Percentiles rank a stretch among this genome's conserved stretches.
These are phyloP conservation scores for Thelephora terrestris DNA, from an alignment of 1,284 basidiomycete genomes.

Conservation along the genomic window DNA sequence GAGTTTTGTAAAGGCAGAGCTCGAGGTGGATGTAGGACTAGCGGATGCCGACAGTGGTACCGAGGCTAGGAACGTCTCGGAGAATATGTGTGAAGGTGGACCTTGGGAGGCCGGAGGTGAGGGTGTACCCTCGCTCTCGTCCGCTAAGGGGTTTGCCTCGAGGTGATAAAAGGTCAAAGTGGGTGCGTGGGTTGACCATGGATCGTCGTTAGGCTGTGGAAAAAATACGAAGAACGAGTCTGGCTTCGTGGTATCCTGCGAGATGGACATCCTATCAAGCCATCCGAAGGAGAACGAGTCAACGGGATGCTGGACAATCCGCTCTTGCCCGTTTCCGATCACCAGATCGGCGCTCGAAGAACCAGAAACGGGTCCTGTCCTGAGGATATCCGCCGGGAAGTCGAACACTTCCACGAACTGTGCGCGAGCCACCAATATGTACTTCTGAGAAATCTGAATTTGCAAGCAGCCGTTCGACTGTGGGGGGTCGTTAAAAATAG, in stretches of 20 bases:
- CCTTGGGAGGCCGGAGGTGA: conserved; percentile 32
- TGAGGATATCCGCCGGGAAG: too few relatives aligned
- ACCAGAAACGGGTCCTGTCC: too few relatives aligned
- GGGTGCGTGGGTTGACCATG: conserved; percentile 38
- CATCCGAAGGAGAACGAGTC: conserved; percentile 47
- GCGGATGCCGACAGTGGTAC: too few relatives aligned
- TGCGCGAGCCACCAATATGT: conserved; percentile 45
- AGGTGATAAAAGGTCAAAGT: conserved; percentile 36
- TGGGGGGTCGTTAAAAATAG: too few relatives aligned
- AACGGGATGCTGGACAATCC: conserved; percentile 24
- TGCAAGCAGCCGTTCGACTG: conserved; percentile 39
- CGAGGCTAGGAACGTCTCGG: conserved; percentile 34
- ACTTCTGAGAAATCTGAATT: conserved; percentile 35
- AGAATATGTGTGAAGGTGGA: conserved; percentile 26
- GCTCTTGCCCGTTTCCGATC: too few relatives aligned
- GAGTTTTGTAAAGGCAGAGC: conserved; percentile 31
- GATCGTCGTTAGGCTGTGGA: conserved; percentile 45
- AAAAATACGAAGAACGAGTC: conserved; percentile 38
- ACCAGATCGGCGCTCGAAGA: conserved; percentile 20
- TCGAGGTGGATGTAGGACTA: too few relatives aligned
- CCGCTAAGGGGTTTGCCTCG: conserved; percentile 23
- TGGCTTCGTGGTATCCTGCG: conserved; percentile 5
- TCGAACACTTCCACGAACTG: conserved; percentile 41
- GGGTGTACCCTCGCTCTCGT: conserved; percentile 1
- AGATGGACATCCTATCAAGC: conserved; percentile 42